phyloP scores from a whole-genome alignment of 116 monocot species.

The Iris pallida region DNA sequence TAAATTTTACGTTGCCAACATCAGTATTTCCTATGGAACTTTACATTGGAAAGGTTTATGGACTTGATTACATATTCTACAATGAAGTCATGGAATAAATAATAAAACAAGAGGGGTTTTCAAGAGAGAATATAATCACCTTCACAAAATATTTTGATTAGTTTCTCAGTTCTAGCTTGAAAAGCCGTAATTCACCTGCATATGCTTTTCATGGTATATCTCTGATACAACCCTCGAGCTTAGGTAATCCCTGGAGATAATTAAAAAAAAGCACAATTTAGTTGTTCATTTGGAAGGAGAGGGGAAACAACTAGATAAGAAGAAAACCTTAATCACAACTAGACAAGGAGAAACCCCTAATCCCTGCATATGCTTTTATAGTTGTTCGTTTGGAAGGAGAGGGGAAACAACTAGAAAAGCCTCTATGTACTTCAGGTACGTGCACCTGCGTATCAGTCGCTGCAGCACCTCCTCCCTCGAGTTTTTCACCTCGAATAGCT shows the following conservation, averaged over 20 bases:
- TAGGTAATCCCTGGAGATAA: constrained; percentile 58
- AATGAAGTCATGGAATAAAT: too few species aligned
- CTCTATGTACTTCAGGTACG: constrained; percentile 13
- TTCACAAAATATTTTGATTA: constrained; percentile 59
- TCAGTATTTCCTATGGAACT: too few species aligned
- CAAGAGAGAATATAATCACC: too few species aligned
- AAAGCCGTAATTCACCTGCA: constrained; percentile 58
- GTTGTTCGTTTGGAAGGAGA: too few species aligned
- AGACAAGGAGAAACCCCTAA: too few species aligned
- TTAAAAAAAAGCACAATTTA: constrained; percentile 1
- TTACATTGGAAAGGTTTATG: too few species aligned
- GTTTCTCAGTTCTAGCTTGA: constrained; percentile 63
- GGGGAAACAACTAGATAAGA: constrained; percentile 4
- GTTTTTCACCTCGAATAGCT: constrained; percentile 36
- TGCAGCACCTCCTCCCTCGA: constrained; percentile 32
- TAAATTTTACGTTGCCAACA: too few species aligned
- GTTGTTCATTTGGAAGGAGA: neutral
- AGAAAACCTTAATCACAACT: constrained; percentile 75
- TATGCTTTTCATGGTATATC: constrained; percentile 45
- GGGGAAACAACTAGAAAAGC: too few species aligned
- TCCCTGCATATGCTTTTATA: too few species aligned
- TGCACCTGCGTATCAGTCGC: constrained; percentile 21
- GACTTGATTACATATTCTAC: too few species aligned
- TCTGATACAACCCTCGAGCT: constrained; percentile 65
- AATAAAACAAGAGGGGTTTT: too few species aligned